Base-by-base conservation (phyloP, 768 basidiomycete genomes). In the Leccinum subgranulosum region DNA sequence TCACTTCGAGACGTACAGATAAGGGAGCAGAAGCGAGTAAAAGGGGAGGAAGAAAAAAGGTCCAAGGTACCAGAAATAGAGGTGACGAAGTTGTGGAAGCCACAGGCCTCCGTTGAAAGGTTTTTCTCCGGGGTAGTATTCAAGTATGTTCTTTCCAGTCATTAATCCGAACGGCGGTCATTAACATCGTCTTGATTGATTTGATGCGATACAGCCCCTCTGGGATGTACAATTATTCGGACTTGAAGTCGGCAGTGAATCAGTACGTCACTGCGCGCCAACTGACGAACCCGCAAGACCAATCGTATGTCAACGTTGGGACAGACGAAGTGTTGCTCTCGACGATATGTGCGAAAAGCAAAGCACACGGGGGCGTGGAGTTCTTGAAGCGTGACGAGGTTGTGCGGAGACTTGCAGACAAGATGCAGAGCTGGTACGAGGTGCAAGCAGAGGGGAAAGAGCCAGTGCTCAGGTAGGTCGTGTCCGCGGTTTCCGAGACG, bases 371-470 rank as follows among this genome's bases (percentile, higher is more conserved):
- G 47, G 72, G 52, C 56, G 66, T 67, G 36, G 81, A 87, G 53
- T 88, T 86, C 62, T 69, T 88, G 73, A 86, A 82, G 61, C 80
- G 88, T 28, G 87, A 90, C 6, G 87, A 90, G 29, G 63, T 87
- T 11, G 68, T 78, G 6, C 79, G 76, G 59, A 77, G 75, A 25
- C 67, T 94, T 17, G 60, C 81, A 15, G 75, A 80, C 3, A 80
- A 79, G 57, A 93, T 94, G 92, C 90, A 93, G 67, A 68, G 69
- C 25, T 94, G 89, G 89, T 79, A 92, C 61, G 83, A 86, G 67
- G 73, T 92, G 17, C 69, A 65, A 27, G 77, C 73, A 1, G 81
- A 81, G 5, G 84, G 83, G 1, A 78, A 77, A 43, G 85, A 88
- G n/a, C 64, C 75, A 0, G 69, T 86, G 1, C 66, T 77, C 55